Base-by-base conservation (phyloP, 176 grass and related monocot genomes). In the Typha latifolia region DNA sequence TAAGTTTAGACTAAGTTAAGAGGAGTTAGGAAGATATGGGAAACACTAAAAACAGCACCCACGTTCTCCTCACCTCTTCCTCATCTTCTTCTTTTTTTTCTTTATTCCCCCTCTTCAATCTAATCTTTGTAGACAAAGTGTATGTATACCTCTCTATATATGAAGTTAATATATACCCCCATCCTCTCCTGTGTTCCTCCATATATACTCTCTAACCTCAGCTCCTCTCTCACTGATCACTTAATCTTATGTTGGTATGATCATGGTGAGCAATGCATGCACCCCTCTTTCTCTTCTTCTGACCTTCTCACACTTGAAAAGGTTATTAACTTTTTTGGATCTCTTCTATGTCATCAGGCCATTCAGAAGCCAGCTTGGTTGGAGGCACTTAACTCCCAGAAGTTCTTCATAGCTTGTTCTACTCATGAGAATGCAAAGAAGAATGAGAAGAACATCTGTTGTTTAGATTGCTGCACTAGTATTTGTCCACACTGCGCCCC, bases 31-130 rank as follows among this genome's bases (percentile, higher is more conserved):
- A 82, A 75, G 82, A 74, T 82, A 76, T 91, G 91, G 72, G 91
- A 91, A 96, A 80, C 87, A 96, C 91, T 88, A 96, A 81, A 90
- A 96, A 91, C 87, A 91, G 91, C 91, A 91, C 84, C 91, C 91
- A 96, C 91, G 91, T 96, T 96, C 87, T 61, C 84, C 82, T 96
- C 84, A 81, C 76, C 81, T 66, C 81, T 71, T 81, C 77, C 55
- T 51, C 3, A 12, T 73, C 16, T 80, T 48, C 51, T 68, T 50
- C n/a, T 49, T 2, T 20, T 34, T 9, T 61, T 12, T 66, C 14
- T 68, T 18, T 57, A 57, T 57, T 57, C 53, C 53, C 53, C 53
- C 48, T 18, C 48, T 13, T 43, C 24, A 64, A 64, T 8, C 31
- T 15, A 16, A 14, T 29, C 4, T 57, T 20, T 21, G 9, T 57